Conservation (phyloP, 2,329 filamentous ascomycete genomes). For the Clonostachys rosea region DNA sequence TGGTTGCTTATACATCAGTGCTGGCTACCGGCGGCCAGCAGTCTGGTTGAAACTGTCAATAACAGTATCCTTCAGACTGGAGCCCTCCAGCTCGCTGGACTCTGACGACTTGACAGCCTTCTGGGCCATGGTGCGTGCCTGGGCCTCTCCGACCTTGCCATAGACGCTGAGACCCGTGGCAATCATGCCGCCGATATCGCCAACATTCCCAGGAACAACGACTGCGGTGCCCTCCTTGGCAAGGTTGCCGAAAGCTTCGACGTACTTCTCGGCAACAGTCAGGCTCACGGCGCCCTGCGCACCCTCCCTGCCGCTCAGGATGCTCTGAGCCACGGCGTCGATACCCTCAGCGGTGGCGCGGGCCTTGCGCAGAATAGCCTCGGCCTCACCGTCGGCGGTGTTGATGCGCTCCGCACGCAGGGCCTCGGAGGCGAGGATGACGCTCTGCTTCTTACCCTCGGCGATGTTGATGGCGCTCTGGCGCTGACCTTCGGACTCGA, state of each 20-base stretch:
- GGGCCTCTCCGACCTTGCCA: constrained; percentile 82
- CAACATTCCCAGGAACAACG: constrained; percentile 94
- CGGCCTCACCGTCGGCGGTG: constrained; percentile 83
- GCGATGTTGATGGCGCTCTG: constrained; percentile 99
- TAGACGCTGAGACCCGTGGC: constrained; percentile 93
- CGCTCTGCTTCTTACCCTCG: constrained; percentile 93
- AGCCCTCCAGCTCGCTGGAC: constrained; percentile 5
- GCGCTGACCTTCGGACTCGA: constrained; percentile 94
- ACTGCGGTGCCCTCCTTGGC: constrained; percentile 95
- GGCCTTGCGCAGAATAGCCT: constrained; percentile 86
- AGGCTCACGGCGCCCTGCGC: constrained; percentile 84
- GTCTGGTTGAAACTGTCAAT: constrained; percentile 32
- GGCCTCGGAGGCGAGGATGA: constrained; percentile 93
- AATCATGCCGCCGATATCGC: constrained; percentile 95
- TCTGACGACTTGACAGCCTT: constrained; percentile 30
- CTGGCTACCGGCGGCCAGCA: constrained; percentile 12
- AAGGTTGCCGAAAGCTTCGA: constrained; percentile 87
- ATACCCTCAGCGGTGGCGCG: constrained; percentile 84
- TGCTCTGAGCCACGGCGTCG: constrained; percentile 74
- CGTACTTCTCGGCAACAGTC: constrained; percentile 94
- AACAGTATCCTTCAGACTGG: constrained; percentile 28
- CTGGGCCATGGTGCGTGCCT: constrained; percentile 63
- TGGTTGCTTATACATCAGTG: no score
- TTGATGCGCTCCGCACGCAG: constrained; percentile 90
- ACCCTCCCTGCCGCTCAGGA: constrained; percentile 65